Conservation (phyloP, 1,284 basidiomycete species). For the Moniliophthora roreri region DNA sequence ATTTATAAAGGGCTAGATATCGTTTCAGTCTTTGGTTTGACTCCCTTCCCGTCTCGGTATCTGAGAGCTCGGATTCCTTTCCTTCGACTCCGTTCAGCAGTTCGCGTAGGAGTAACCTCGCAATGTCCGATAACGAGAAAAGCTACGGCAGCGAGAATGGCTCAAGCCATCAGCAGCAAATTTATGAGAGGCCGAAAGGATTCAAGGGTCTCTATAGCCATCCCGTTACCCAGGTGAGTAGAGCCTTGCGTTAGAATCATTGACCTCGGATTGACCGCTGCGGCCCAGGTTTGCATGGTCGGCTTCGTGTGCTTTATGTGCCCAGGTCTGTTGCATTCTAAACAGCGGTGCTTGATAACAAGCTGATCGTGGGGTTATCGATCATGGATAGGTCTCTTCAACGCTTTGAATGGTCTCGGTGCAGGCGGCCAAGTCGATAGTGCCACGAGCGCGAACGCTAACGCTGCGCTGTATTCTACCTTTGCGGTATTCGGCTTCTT, state of each 20-base stretch:
- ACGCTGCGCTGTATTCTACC: constrained; percentile 66
- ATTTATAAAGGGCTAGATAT: neutral
- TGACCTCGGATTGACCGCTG: constrained; percentile 16
- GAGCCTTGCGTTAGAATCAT: too few relatives aligned
- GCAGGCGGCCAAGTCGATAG: constrained; percentile 67
- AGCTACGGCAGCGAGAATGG: constrained; percentile 22
- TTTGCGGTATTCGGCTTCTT: constrained; percentile 68
- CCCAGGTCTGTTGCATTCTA: constrained; percentile 45
- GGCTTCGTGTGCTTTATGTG: constrained; percentile 72
- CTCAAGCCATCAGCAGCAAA: constrained; percentile 14
- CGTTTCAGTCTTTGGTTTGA: neutral
- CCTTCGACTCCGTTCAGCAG: neutral
- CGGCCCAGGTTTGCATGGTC: constrained; percentile 49
- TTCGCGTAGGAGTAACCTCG: neutral
- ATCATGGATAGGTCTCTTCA: constrained; percentile 45
- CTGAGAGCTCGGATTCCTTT: too few relatives aligned
- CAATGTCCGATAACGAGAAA: constrained; percentile 23
- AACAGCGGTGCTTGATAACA: too few relatives aligned
- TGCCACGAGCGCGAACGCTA: constrained; percentile 62
- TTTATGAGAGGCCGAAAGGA: constrained; percentile 36
- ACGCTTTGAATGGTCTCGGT: constrained; percentile 63
- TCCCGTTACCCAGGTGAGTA: constrained; percentile 45
- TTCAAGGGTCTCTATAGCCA: constrained; percentile 43
- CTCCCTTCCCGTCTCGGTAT: neutral
- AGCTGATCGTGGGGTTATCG: constrained; percentile 1